Evolutionary conservation across 495 filamentous ascomycete species (phyloP).

Genomic region (Penicillium macrosclerotiorum): DNA sequence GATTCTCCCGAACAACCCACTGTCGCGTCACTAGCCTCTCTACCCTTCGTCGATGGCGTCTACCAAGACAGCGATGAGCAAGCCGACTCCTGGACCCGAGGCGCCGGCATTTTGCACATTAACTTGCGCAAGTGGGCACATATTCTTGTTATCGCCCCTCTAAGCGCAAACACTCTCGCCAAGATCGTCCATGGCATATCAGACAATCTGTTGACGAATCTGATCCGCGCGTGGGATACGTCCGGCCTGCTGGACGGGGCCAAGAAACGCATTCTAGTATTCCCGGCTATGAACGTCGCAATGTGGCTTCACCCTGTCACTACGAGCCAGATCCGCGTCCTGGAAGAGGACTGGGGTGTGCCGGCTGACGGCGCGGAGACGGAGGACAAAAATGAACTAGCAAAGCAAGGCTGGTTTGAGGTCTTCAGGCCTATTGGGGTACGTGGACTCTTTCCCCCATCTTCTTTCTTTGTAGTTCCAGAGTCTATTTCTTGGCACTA

Average conservation of each 20-base stretch:
- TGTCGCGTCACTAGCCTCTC: constrained; percentile 46
- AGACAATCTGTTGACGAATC: constrained; percentile 66
- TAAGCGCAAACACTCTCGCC: constrained; percentile 76
- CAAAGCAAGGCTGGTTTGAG: constrained; percentile 73
- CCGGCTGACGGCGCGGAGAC: constrained; percentile 28
- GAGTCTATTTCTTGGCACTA: too few relatives aligned
- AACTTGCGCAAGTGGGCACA: constrained; percentile 79
- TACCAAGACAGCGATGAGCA: constrained; percentile 82
- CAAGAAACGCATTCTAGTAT: constrained; percentile 34
- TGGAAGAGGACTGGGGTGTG: constrained; percentile 72
- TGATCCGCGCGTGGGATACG: constrained; percentile 88
- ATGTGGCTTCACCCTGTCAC: constrained; percentile 91
- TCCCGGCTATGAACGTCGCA: constrained; percentile 79
- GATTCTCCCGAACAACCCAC: constrained; percentile 69
- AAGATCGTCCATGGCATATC: constrained; percentile 68
- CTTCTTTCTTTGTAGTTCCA: neutral
- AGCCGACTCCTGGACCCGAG: constrained; percentile 65
- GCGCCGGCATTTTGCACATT: constrained; percentile 71
- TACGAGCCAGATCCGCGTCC: constrained; percentile 59
- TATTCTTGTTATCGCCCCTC: constrained; percentile 74
- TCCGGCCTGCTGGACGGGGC: constrained; percentile 54
- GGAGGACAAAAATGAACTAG: constrained; percentile 38
- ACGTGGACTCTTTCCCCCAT: neutral
- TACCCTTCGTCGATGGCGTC: constrained; percentile 65
- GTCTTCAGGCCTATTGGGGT: constrained; percentile 59